Base-by-base conservation (phyloP, 1,284 basidiomycete species). In the Ganoderma lucidum region DNA sequence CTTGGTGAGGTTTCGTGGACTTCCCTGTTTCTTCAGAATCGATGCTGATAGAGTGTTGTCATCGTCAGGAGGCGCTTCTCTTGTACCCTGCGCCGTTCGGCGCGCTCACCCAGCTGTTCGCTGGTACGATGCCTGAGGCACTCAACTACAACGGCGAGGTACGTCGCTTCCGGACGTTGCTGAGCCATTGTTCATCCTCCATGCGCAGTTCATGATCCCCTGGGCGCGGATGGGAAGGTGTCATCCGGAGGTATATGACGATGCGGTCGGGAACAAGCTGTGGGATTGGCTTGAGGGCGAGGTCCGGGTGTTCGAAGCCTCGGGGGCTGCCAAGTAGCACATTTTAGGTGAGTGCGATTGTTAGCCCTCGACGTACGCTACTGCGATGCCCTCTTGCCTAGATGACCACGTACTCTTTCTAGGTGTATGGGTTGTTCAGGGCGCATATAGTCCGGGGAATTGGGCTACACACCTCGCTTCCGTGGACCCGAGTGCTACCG, bases 271-370 rank as follows among this genome's bases (percentile, higher is more conserved):
- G 1, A 74, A 75, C 66, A 75, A 79, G 64, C 72, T 87, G 19
- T 86, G 84, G 84, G 68, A 76, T 12, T 86, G 82, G 81, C 72
- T 82, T 9, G 81, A 86, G 62, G 81, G 82, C 53, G 81, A 85
- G 70, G 77, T 83, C 5, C 23, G 41, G 23, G 48, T 10, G 2
- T 51, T 51, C 19, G 48, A 51, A 14, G 48, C 48, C 2, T 51
- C 48, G 9, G 9, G 4, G 2, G 9, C 23, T 2, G 23, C 23
- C 23, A 0, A 28, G 48, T 51, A 51, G n/a, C 19, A 28, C 6
- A 19, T 9, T 48, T 15, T 3, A 28, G 48, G 48, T 51, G 23
- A 14, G 48, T 23, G 23, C 10, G 17, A 14, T 23, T 28, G 23
- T 12, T 10, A 28, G 8, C 10, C 23, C n/a, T 23, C 8, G 35